These are phyloP conservation scores for Leccinum olivaceopallidum DNA, from an alignment of 768 basidiomycete genomes.

Conservation along the genomic window DNA sequence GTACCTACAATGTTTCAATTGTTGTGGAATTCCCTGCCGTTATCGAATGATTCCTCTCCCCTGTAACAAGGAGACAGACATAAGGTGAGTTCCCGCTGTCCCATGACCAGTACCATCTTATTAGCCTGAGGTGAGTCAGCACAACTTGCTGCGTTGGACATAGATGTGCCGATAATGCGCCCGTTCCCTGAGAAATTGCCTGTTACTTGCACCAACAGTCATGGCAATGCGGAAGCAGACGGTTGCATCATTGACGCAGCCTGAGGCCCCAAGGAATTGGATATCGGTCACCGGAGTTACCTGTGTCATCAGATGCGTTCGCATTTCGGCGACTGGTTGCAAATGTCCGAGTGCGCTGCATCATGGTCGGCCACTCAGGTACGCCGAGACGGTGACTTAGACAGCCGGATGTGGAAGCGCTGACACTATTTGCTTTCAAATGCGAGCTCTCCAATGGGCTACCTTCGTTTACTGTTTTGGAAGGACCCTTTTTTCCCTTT, in stretches of 20 bases:
- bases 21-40: slow-evolving; percentile 2
- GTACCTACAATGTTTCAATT: slow-evolving; percentile 4
- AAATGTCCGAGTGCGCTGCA: not conserved
- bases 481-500: not conserved
- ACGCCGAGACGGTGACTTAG: not conserved
- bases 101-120: not conserved
- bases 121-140: slow-evolving; percentile 16
- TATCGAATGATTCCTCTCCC: not conserved
- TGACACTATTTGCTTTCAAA: not conserved
- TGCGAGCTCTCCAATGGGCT: not conserved
- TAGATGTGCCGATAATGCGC: slow-evolving; percentile 1
- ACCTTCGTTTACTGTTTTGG: not conserved
- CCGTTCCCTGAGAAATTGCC: slow-evolving; percentile 4
- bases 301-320: not conserved
- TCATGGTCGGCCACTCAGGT: not conserved
- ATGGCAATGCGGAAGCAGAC: not conserved
- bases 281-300: not conserved
- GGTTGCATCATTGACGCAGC: not conserved
- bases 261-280: not conserved
- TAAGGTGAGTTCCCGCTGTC: slow-evolving; percentile 15
- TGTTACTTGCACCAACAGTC: not conserved
- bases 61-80: not conserved
- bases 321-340: not conserved
- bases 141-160: not conserved
- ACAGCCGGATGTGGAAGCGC: not conserved